Percentiles rank a stretch among this genome's conserved stretches.
Conservation (phyloP, 2,329 filamentous ascomycete genomes). For the Talaromyces albobiverticillius region DNA sequence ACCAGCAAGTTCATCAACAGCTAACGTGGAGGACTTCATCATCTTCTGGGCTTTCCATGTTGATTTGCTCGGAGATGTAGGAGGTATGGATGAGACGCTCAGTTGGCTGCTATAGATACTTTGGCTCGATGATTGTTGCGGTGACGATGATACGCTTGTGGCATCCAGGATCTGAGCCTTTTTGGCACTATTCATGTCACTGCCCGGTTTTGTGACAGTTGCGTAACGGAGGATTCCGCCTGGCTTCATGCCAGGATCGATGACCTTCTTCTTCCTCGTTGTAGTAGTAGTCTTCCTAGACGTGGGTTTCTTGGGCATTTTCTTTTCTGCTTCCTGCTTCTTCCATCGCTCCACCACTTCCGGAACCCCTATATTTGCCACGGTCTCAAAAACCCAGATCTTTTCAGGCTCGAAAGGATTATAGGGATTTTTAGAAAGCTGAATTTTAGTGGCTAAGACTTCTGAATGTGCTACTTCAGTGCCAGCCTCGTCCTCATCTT, state of each 20-base stretch:
- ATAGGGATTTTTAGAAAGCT: conserved; percentile 38
- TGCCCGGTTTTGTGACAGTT: conserved; percentile 35
- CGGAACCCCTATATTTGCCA: conserved; percentile 64
- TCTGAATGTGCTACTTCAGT: conserved; percentile 21
- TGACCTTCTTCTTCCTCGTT: conserved; percentile 34
- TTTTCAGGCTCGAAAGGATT: conserved; percentile 66
- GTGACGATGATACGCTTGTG: conserved; percentile 15
- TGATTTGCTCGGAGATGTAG: not conserved
- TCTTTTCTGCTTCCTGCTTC: conserved; percentile 32
- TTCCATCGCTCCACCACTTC: conserved; percentile 66
- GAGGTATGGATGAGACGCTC: not conserved
- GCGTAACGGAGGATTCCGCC: conserved; percentile 42
- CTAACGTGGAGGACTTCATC: conserved; percentile 2
- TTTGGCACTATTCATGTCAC: conserved; percentile 27
- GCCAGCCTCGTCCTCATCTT: conserved; percentile 30
- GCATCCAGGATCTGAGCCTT: conserved; percentile 29
- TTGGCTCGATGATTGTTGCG: conserved; percentile 11
- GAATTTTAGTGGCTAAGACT: conserved; percentile 18
- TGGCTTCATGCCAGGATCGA: conserved; percentile 40
- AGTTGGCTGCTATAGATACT: conserved; percentile 2
- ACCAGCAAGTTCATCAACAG: conserved; percentile 10
- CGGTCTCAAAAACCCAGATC: conserved; percentile 65
- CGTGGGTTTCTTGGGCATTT: conserved; percentile 22
- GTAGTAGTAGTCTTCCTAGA: conserved; percentile 25
- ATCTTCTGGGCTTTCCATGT: not conserved